phyloP scores from a whole-genome alignment of 1,139 yeast genomes.

The Scheffersomyces parashehatae region DNA sequence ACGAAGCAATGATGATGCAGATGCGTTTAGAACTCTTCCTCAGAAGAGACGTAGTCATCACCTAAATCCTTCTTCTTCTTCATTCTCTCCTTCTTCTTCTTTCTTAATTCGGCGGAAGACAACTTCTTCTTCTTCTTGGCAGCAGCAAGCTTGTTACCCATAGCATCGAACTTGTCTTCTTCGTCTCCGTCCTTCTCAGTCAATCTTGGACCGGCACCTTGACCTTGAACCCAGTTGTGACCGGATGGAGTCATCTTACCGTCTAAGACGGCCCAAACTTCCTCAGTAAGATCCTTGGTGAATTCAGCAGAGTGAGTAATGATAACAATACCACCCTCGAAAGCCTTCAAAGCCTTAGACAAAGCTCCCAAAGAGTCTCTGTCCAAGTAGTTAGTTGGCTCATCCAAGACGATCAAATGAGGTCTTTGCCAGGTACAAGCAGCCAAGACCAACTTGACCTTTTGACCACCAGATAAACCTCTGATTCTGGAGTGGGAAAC shows the following conservation, averaged over 20 bases:
- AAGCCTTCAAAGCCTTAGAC: conserved; percentile 97
- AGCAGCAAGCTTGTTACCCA: conserved; percentile 99
- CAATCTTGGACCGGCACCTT: conserved; percentile 99
- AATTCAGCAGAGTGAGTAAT: conserved; percentile 99
- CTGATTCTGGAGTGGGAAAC: conserved; percentile 99
- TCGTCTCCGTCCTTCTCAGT: conserved; percentile 94
- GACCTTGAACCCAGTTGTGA: conserved; percentile 99
- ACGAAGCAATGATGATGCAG: not conserved
- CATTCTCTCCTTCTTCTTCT: conserved; percentile 99
- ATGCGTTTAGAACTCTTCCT: conserved; percentile 53
- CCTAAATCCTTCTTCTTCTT: conserved; percentile 99
- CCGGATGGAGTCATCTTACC: conserved; percentile 99
- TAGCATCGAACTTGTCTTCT: conserved; percentile 98
- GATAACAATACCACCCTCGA: conserved; percentile 99
- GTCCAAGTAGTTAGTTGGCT: conserved; percentile 98
- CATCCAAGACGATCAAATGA: conserved; percentile 98
- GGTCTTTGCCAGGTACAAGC: conserved; percentile 99
- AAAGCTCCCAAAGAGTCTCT: conserved; percentile 99
- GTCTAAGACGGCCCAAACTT: conserved; percentile 98
- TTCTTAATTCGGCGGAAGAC: conserved; percentile 98
- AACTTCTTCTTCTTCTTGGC: conserved; percentile 97
- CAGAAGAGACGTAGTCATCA: conserved; percentile 98
- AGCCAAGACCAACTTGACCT: conserved; percentile 98
- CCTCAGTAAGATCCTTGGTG: conserved; percentile 98
- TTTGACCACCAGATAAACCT: conserved; percentile 99